These are phyloP conservation scores for Poa pratensis DNA, from an alignment of 176 grass and related monocot species.

Conservation along the genomic window DNA sequence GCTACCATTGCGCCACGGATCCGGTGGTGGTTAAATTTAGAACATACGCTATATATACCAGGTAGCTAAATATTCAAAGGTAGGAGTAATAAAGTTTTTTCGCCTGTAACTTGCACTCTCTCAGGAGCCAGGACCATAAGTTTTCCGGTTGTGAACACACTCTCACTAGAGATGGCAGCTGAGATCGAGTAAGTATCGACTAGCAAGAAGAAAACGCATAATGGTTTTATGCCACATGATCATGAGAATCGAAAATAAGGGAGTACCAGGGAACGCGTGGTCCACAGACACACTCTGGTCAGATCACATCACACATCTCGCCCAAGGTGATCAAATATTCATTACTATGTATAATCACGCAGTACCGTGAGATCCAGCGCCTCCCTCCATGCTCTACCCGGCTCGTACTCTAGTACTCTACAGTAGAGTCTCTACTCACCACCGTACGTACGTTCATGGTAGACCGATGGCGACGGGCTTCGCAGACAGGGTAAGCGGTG, in stretches of 20 bases:
- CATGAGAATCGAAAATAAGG: background rate
- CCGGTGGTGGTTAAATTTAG: too few relatives aligned
- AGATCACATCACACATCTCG: background rate
- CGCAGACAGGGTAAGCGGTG: background rate
- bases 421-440: too few relatives aligned
- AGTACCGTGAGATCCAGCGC: background rate
- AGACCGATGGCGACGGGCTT: background rate
- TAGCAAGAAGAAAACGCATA: background rate
- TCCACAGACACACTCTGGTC: background rate
- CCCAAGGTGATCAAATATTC: background rate
- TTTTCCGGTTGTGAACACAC: background rate
- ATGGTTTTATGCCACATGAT: background rate
- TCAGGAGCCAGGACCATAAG: too few relatives aligned
- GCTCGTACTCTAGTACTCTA: background rate
- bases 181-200: background rate
- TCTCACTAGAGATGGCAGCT: background rate
- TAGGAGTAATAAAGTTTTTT: too few relatives aligned
- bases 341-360: background rate
- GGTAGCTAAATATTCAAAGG: too few relatives aligned
- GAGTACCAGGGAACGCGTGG: background rate
- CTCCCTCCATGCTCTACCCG: too few relatives aligned
- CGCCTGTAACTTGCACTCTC: too few relatives aligned
- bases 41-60: too few relatives aligned
- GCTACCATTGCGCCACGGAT: conserved; percentile 99
- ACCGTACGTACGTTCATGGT: background rate